Evolutionary conservation across 2,329 filamentous ascomycete genomes (phyloP).

Genomic region (Ceratocystis eucalypticola): DNA sequence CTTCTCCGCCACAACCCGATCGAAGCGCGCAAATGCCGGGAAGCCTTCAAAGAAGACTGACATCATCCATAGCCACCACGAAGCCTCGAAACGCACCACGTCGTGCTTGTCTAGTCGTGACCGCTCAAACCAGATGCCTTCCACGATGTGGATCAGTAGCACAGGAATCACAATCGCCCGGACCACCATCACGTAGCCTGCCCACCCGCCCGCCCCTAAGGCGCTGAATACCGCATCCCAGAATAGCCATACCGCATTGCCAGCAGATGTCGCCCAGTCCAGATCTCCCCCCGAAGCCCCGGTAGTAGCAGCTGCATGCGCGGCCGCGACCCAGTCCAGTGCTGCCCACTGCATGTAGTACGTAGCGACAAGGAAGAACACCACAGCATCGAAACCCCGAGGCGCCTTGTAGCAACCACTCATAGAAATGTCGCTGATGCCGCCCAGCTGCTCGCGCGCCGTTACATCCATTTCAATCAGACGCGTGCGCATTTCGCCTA

Average conservation of each 20-base stretch:
- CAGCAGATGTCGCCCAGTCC: constrained; percentile 33
- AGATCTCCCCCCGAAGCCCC: background rate
- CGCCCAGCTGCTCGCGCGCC: constrained; percentile 45
- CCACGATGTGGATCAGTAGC: constrained; percentile 49
- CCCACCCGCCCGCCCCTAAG: constrained; percentile 34
- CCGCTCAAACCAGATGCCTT: constrained; percentile 43
- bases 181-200: constrained; percentile 45
- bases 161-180: constrained; percentile 45
- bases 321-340: constrained; percentile 1
- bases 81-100: constrained; percentile 31
- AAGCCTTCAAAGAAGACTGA: constrained; percentile 43
- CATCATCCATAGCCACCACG: constrained; percentile 44
- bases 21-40: constrained; percentile 33
- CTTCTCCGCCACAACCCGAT: constrained; percentile 32
- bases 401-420: constrained; percentile 30
- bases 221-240: constrained; percentile 39
- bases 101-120: constrained; percentile 35
- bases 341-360: constrained; percentile 30
- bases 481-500: constrained; percentile 53
- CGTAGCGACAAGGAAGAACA: constrained; percentile 40
- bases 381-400: constrained; percentile 22
- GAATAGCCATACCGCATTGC: constrained; percentile 35
- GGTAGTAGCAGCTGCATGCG: background rate
- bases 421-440: constrained; percentile 37
- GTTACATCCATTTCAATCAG: constrained; percentile 56